Evolutionary conservation across 768 basidiomycete genomes (phyloP).

Genomic region (Amanita phalloides): DNA sequence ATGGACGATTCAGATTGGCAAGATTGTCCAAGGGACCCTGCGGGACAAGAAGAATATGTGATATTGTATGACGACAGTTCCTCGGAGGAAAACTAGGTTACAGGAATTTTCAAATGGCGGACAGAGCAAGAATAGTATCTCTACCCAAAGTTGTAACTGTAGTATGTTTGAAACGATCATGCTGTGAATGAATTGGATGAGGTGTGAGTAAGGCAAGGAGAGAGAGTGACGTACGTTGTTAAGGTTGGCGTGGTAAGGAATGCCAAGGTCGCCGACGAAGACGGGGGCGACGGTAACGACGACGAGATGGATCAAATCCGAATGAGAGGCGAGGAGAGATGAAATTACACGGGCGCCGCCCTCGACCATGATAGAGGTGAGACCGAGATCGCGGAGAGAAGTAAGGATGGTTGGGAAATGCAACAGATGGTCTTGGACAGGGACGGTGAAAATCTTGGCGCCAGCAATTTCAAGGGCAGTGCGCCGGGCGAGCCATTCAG

Average conservation of each 20-base stretch:
- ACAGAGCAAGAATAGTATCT: conserved; percentile 7
- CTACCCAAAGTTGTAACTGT: conserved; percentile 23
- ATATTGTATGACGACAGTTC: conserved; percentile 60
- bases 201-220: neutral
- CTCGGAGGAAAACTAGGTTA: conserved; percentile 35
- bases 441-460: conserved; percentile 39
- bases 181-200: neutral
- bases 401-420: conserved; percentile 39
- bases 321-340: conserved; percentile 41
- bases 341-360: conserved; percentile 81
- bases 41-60: conserved; percentile 44
- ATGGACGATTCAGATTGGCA: conserved; percentile 13
- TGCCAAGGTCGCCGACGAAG: conserved; percentile 66
- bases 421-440: conserved; percentile 14
- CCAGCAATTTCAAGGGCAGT: conserved; percentile 50
- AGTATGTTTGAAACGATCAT: conserved; percentile 15
- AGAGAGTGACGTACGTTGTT: conserved; percentile 8
- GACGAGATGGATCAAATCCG: conserved; percentile 50
- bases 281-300: conserved; percentile 82
- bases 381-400: conserved; percentile 40
- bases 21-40: neutral
- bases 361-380: conserved; percentile 87
- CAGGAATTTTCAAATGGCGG: conserved; percentile 4
- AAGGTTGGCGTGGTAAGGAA: conserved; percentile 36
- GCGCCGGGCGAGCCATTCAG: conserved; percentile 22